phyloP scores from a whole-genome alignment of 1,284 basidiomycete species.

The Inonotus hispidus region DNA sequence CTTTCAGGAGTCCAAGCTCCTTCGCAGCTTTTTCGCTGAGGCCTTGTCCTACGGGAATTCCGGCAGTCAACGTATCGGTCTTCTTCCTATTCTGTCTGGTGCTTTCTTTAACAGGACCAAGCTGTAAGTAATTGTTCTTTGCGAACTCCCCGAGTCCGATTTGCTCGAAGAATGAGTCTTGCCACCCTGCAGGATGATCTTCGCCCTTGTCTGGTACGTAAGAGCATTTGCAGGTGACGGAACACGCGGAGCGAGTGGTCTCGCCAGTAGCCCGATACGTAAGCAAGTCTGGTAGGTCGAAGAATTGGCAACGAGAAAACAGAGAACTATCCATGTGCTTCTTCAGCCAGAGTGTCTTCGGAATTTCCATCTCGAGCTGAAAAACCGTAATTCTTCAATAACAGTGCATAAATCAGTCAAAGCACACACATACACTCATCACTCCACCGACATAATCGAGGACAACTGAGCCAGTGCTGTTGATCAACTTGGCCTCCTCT shows the following conservation, averaged over 20 bases:
- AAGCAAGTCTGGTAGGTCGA: slow-evolving; percentile 95
- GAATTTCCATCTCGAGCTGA: slow-evolving; percentile 95
- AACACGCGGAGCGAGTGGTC: slow-evolving; percentile 84
- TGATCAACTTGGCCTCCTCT: slow-evolving; percentile 88
- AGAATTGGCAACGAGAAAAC: slow-evolving; percentile 90
- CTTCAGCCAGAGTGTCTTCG: slow-evolving; percentile 96
- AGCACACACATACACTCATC: slow-evolving; percentile 72
- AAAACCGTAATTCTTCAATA: background rate
- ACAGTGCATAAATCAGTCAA: background rate
- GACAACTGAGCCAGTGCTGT: slow-evolving; percentile 77
- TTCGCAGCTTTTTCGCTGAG: slow-evolving; percentile 74
- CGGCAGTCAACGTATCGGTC: slow-evolving; percentile 76
- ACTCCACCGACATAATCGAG: slow-evolving; percentile 94
- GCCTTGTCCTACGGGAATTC: slow-evolving; percentile 85
- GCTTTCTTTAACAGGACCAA: slow-evolving; percentile 57
- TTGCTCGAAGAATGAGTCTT: slow-evolving; percentile 77
- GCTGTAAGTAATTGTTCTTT: slow-evolving; percentile 64
- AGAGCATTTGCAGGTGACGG: slow-evolving; percentile 94
- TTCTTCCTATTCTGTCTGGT: slow-evolving; percentile 5
- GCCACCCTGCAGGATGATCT: slow-evolving; percentile 63
- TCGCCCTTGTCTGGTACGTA: slow-evolving; percentile 73
- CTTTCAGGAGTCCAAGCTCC: slow-evolving; percentile 81
- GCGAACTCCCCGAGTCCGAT: slow-evolving; percentile 77
- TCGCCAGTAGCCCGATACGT: slow-evolving; percentile 85
- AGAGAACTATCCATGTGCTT: slow-evolving; percentile 71